A percentile compares a stretch with the other conserved stretches of the same genome.
Conservation (phyloP, 805 yeast species). For the Starmerella vitae region DNA sequence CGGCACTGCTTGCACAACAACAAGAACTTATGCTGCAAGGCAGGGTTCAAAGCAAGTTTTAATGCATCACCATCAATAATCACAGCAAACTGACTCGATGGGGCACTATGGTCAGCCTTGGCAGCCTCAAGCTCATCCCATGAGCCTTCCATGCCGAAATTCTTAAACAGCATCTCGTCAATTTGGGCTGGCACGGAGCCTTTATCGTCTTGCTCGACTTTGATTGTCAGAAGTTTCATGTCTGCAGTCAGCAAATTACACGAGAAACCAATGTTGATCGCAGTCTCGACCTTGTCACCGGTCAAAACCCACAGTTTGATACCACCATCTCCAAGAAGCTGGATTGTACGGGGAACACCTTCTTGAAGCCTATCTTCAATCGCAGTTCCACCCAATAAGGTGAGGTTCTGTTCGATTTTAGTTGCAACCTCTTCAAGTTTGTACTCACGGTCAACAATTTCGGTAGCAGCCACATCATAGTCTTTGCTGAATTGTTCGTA, state of each 20-base stretch:
- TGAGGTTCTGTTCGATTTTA: constrained; percentile 45
- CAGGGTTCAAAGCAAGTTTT: constrained; percentile 35
- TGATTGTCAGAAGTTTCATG: constrained; percentile 43
- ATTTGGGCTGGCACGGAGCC: constrained; percentile 28
- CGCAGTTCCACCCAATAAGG: constrained; percentile 63
- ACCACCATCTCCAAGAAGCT: constrained; percentile 54
- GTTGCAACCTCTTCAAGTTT: constrained; percentile 45
- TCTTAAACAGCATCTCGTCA: constrained; percentile 36
- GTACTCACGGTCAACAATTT: constrained; percentile 50
- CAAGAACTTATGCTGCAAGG: constrained; percentile 41
- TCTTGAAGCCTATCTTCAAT: constrained; percentile 68
- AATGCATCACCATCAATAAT: constrained; percentile 66
- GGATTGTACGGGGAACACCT: constrained; percentile 65
- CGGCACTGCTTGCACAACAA: constrained; percentile 62
- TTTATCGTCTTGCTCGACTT: constrained; percentile 25
- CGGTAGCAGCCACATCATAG: constrained; percentile 45
- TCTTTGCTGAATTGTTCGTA: constrained; percentile 44
- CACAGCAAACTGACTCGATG: constrained; percentile 45
- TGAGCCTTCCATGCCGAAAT: constrained; percentile 38
- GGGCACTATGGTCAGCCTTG: constrained; percentile 49
- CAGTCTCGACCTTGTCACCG: constrained; percentile 74
- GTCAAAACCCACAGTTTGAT: constrained; percentile 74
- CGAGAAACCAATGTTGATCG: constrained; percentile 69
- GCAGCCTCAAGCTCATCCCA: constrained; percentile 40
- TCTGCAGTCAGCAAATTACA: constrained; percentile 55